A percentile compares a stretch with the other conserved stretches of the same genome.
These are phyloP conservation scores for Tetrapisispora nanseiensis DNA, from an alignment of 805 yeast genomes.

Conservation along the genomic window DNA sequence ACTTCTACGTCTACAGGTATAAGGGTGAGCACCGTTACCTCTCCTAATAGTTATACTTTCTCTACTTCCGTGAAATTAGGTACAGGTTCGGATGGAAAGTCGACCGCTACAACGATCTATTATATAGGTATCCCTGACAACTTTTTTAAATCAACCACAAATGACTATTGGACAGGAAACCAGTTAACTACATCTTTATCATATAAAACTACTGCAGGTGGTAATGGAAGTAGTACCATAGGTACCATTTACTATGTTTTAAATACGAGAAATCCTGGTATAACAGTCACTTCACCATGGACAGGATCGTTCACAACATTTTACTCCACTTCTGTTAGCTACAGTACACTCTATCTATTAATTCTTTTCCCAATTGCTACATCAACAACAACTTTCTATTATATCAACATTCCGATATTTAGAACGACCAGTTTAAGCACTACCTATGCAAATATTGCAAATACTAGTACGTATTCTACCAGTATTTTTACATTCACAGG, in stretches of 20 bases:
- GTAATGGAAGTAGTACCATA: background rate
- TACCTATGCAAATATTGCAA: slow-evolving; percentile 1
- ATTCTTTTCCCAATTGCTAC: background rate
- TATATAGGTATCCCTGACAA: background rate
- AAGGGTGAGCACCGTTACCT: background rate
- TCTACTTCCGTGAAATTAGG: background rate
- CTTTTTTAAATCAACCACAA: background rate
- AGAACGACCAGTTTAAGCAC: background rate
- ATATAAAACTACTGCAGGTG: background rate
- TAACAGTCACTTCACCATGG: slow-evolving; percentile 4
- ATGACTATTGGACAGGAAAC: slow-evolving; percentile 1
- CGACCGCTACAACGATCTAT: slow-evolving; percentile 1
- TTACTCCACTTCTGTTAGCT: background rate
- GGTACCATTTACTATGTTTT: slow-evolving; percentile 1
- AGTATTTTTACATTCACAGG: slow-evolving; percentile 7
- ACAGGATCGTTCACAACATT: slow-evolving; percentile 3
- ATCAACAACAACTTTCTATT: background rate
- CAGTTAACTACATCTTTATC: background rate
- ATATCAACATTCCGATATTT: background rate
- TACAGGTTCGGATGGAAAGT: background rate
- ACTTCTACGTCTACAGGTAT: background rate
- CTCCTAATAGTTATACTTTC: background rate
- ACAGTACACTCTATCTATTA: background rate
- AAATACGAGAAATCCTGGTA: background rate
- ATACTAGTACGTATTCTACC: slow-evolving; percentile 6